A percentile compares a stretch with the other conserved stretches of the same genome.
These are phyloP conservation scores for Myriosclerotinia scirpicola DNA, from an alignment of 2,329 filamentous ascomycete genomes.

Conservation along the genomic window DNA sequence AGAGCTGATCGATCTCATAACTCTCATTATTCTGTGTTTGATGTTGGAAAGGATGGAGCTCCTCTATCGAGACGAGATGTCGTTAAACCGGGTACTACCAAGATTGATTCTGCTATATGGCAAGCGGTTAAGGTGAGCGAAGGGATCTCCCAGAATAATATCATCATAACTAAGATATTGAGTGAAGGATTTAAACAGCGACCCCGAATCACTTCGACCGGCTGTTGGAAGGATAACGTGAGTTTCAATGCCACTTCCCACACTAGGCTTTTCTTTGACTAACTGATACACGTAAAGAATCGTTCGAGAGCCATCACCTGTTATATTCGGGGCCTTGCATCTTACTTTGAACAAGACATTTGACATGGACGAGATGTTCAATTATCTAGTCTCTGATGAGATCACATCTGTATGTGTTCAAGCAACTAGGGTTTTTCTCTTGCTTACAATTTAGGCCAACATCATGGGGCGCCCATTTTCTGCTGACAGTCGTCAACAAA, in stretches of 20 bases:
- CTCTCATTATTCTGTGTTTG: conserved; percentile 37
- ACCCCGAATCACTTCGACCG: conserved; percentile 26
- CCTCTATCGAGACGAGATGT: conserved; percentile 31
- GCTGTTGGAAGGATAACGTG: conserved; percentile 35
- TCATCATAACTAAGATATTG: conserved; percentile 13
- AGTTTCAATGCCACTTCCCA: not conserved
- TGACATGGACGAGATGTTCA: conserved; percentile 61
- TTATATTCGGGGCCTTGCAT: conserved; percentile 60
- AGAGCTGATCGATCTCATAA: conserved; percentile 32
- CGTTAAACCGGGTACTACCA: conserved; percentile 28
- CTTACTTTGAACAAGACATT: conserved; percentile 57
- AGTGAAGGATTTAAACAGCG: conserved; percentile 32
- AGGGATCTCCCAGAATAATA: not conserved
- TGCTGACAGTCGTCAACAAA: conserved; percentile 49
- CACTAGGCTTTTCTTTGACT: not conserved
- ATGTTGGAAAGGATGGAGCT: conserved; percentile 35
- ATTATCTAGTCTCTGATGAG: conserved; percentile 53
- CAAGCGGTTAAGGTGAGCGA: conserved; percentile 31
- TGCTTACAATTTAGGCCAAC: conserved; percentile 26
- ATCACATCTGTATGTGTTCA: conserved; percentile 47
- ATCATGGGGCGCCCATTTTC: conserved; percentile 30
- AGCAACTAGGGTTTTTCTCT: not conserved
- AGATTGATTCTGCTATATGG: conserved; percentile 36
- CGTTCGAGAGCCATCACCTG: conserved; percentile 59
- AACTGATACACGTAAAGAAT: conserved; percentile 40